Conservation (phyloP, 2,329 filamentous ascomycete genomes). For the Colletotrichum sojae region DNA sequence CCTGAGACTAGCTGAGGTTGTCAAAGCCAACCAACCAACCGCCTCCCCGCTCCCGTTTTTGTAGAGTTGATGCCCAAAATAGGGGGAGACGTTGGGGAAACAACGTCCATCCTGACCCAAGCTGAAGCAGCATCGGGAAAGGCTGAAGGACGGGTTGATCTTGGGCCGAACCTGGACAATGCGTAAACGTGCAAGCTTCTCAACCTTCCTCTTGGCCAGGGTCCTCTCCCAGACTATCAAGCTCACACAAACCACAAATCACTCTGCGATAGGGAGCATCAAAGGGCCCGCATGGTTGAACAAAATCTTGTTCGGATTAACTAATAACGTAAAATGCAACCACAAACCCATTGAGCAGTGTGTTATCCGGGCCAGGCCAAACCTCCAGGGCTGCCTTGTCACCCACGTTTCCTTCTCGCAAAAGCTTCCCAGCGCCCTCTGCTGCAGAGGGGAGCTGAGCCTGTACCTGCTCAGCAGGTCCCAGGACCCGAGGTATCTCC, state of each 20-base stretch:
- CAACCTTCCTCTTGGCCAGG: conserved; percentile 16
- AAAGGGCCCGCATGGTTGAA: conserved; percentile 11
- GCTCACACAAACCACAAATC: neutral
- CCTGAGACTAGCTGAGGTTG: conserved; percentile 18
- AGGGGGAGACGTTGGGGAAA: neutral
- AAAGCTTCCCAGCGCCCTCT: conserved; percentile 49
- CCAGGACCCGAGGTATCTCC: conserved; percentile 4
- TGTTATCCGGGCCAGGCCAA: conserved; percentile 52
- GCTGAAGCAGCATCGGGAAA: conserved; percentile 9
- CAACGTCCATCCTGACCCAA: neutral
- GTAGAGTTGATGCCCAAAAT: conserved; percentile 12
- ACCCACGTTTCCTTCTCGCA: conserved; percentile 20
- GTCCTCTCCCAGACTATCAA: neutral
- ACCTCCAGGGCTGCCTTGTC: conserved; percentile 44
- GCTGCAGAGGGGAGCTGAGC: conserved; percentile 16
- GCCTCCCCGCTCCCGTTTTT: neutral
- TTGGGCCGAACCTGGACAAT: conserved; percentile 10
- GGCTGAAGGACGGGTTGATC: conserved; percentile 11
- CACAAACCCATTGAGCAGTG: conserved; percentile 56
- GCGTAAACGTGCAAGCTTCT: conserved; percentile 17
- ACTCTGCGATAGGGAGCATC: too few relatives aligned
- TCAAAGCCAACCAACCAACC: neutral
- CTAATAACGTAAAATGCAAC: conserved; percentile 54
- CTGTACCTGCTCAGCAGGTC: conserved; percentile 33
- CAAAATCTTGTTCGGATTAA: conserved; percentile 55